These are phyloP conservation scores for Apiospora kogelbergensis DNA, from an alignment of 2,329 filamentous ascomycete genomes.

Conservation along the genomic window DNA sequence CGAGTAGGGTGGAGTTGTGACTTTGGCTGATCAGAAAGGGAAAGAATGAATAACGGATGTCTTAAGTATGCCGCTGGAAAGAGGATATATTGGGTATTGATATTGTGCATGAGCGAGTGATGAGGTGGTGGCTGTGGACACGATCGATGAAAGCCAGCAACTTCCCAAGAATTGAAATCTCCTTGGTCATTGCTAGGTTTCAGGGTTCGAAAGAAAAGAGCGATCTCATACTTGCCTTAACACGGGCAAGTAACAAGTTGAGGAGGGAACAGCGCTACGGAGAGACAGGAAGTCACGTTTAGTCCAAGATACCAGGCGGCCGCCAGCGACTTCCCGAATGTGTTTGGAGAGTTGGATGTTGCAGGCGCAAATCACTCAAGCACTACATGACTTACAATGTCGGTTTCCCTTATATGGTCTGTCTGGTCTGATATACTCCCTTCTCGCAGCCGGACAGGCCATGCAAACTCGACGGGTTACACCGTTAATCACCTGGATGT, in stretches of 20 bases:
- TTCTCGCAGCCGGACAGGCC: neutral
- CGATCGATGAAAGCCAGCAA: neutral
- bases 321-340: neutral
- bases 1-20: neutral
- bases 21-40: neutral
- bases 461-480: neutral
- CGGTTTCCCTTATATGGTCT: neutral
- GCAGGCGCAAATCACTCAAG: neutral
- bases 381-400: neutral
- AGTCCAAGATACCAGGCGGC: neutral
- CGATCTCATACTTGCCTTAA: neutral
- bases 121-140: neutral
- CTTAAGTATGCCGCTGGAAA: neutral
- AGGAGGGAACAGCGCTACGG: neutral
- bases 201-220: neutral
- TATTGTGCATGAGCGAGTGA: neutral
- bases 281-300: neutral
- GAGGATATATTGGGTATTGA: neutral
- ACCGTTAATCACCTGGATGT: conserved; percentile 1
- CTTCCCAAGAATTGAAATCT: neutral
- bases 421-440: neutral
- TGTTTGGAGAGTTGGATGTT: neutral
- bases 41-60: neutral
- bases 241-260: neutral
- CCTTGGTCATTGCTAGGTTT: neutral